Evolutionary conservation across 352 stramenopile species (phyloP), one percentile per base, ranked within the genome.

Genomic region (Phytophthora megakarya): DNA sequence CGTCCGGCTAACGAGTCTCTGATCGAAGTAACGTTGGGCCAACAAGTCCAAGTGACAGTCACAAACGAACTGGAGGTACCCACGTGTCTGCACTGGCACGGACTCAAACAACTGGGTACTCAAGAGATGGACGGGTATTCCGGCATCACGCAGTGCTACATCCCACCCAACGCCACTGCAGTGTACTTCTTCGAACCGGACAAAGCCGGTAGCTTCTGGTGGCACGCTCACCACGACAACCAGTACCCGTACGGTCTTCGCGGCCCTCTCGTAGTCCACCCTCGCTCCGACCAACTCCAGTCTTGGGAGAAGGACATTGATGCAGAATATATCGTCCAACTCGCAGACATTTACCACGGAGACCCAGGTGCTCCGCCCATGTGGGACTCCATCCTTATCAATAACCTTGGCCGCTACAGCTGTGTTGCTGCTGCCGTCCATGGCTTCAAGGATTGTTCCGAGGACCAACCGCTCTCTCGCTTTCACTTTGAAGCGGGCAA

Each of bases 61-160:
- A 62, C 50, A 10, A 74, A 71, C 35, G 61, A 70, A 21, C 50
- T 74, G 13, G 28, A 23, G 0, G 49, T 62, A 11, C 26, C 54
- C 19, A 67, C 62, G 21, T 67, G 61, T 42, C 26, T 75, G 10
- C 70, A 75, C 32, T 78, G 70, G 70, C 70, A 78, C 18, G 70
- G 70, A 13, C 45, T 78, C 11, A 56, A 57, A 35, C 60, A 77
- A 10, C 54, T 67, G 3, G 67, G 66, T 18, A 77, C 66, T 11
- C 44, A 62, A 23, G 65, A 70, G 48, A 74, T 72, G 66, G 70
- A 78, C 35, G 70, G 70, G 12, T 8, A 50, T 1, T 73, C 70
- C 1, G 48, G 51, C 26, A 45, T 78, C 56, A 73, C 70, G 2
- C 70, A 78, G 39, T 78, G 70, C 38, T 45, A 56, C n/a, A 78